Conservation (phyloP, 2,329 filamentous ascomycete genomes). For the Cercospora sp. region DNA sequence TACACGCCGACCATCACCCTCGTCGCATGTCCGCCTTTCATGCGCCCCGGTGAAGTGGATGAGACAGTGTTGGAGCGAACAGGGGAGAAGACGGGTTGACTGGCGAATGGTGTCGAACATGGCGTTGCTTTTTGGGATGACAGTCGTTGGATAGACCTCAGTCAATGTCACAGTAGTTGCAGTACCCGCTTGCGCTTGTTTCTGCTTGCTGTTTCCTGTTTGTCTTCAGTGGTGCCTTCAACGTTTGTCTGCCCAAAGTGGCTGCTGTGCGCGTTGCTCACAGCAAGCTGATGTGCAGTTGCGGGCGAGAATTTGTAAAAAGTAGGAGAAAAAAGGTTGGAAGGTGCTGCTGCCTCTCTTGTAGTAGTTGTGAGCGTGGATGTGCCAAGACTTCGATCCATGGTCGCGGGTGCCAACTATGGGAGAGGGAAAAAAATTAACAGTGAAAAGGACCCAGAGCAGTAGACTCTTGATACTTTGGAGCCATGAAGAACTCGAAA, state of each 20-base stretch:
- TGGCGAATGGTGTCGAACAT: background rate
- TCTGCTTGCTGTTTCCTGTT: background rate
- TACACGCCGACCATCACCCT: background rate
- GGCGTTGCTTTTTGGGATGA: background rate
- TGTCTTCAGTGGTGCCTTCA: background rate
- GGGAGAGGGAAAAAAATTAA: background rate
- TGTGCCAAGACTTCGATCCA: background rate
- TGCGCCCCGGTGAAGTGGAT: background rate
- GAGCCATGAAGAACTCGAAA: background rate
- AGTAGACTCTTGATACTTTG: background rate
- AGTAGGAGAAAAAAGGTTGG: background rate
- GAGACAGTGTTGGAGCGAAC: background rate
- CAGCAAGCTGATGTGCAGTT: background rate
- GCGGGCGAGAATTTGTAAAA: background rate
- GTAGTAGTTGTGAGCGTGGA: background rate
- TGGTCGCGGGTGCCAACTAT: background rate
- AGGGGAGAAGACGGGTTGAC: background rate
- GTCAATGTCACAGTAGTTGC: background rate
- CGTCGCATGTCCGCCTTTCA: background rate
- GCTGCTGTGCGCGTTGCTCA: background rate
- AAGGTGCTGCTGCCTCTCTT: background rate
- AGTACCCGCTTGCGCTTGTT: background rate
- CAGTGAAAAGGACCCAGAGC: background rate
- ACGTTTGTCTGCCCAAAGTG: background rate
- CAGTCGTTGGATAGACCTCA: background rate